These are phyloP conservation scores for Trichoderma polysporum DNA, from an alignment of 2,329 filamentous ascomycete genomes.

Conservation along the genomic window DNA sequence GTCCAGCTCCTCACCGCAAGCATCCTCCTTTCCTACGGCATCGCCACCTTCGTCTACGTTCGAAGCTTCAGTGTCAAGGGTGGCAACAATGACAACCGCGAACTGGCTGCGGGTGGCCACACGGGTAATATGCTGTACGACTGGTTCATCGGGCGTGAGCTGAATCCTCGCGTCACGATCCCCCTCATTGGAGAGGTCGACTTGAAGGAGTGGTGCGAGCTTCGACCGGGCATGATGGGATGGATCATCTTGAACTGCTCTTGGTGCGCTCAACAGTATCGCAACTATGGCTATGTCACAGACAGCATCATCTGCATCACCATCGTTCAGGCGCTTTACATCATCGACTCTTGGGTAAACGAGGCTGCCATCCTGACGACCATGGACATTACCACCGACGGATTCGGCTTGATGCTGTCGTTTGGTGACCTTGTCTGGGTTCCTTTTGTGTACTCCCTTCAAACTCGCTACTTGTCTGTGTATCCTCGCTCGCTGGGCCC, in stretches of 20 bases:
- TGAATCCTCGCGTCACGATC: constrained; percentile 81
- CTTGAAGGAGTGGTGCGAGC: constrained; percentile 85
- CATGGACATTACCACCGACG: constrained; percentile 90
- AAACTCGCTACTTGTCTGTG: constrained; percentile 79
- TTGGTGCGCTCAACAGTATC: constrained; percentile 85
- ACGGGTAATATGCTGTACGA: constrained; percentile 88
- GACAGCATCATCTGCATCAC: constrained; percentile 83
- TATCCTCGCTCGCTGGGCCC: constrained; percentile 79
- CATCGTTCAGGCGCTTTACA: constrained; percentile 75
- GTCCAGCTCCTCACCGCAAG: constrained; percentile 81
- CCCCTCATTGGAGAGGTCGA: constrained; percentile 83
- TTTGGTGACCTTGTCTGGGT: constrained; percentile 95
- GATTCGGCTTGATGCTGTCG: constrained; percentile 91
- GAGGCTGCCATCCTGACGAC: constrained; percentile 87
- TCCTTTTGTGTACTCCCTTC: constrained; percentile 82
- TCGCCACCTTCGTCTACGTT: constrained; percentile 79
- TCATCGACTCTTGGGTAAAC: constrained; percentile 82
- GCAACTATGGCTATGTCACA: constrained; percentile 76
- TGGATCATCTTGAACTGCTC: constrained; percentile 85
- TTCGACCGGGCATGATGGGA: constrained; percentile 86
- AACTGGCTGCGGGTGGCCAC: constrained; percentile 78
- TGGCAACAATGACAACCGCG: constrained; percentile 69
- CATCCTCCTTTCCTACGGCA: constrained; percentile 68
- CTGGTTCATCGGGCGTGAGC: constrained; percentile 93
- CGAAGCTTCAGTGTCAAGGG: constrained; percentile 78